Evolutionary conservation across 768 basidiomycete species (phyloP).

Genomic region (Tylopilus sp.): DNA sequence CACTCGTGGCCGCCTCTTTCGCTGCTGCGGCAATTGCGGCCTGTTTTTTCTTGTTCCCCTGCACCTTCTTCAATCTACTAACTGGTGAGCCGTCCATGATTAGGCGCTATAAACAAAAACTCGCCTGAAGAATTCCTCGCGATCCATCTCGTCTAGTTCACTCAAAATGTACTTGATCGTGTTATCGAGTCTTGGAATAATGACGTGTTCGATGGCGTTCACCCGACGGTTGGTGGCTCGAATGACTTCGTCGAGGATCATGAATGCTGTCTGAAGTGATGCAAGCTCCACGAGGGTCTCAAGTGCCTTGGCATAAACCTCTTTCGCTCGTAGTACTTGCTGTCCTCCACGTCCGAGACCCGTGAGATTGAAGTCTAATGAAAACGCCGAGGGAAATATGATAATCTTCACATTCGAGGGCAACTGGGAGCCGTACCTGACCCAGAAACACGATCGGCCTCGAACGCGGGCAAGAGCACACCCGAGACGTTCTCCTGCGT

Average conservation of each 20-base stretch:
- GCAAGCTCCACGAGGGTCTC: slow-evolving; percentile 97
- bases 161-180: slow-evolving; percentile 98
- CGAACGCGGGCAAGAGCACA: slow-evolving; percentile 93
- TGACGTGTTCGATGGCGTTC: slow-evolving; percentile 96
- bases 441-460: slow-evolving; percentile 81
- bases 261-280: slow-evolving; percentile 96
- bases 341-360: slow-evolving; percentile 97
- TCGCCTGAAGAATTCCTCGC: slow-evolving; percentile 90
- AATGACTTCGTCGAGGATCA: slow-evolving; percentile 97
- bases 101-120: slow-evolving; percentile 13
- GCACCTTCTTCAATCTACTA: slow-evolving; percentile 88
- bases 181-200: slow-evolving; percentile 94
- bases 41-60: slow-evolving; percentile 94
- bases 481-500: slow-evolving; percentile 98
- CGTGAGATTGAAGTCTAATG: slow-evolving; percentile 92
- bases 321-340: slow-evolving; percentile 91
- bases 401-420: not conserved
- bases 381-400: not conserved
- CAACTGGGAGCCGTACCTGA: slow-evolving; percentile 53
- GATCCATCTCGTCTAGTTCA: slow-evolving; percentile 98
- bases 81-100: slow-evolving; percentile 2
- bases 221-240: slow-evolving; percentile 98
- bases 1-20: slow-evolving; percentile 6
- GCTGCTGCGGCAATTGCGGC: slow-evolving; percentile 43
- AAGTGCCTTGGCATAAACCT: slow-evolving; percentile 96